Evolutionary conservation across 2,329 filamentous ascomycete genomes (phyloP).

Genomic region (Nigrospora osmanthi): DNA sequence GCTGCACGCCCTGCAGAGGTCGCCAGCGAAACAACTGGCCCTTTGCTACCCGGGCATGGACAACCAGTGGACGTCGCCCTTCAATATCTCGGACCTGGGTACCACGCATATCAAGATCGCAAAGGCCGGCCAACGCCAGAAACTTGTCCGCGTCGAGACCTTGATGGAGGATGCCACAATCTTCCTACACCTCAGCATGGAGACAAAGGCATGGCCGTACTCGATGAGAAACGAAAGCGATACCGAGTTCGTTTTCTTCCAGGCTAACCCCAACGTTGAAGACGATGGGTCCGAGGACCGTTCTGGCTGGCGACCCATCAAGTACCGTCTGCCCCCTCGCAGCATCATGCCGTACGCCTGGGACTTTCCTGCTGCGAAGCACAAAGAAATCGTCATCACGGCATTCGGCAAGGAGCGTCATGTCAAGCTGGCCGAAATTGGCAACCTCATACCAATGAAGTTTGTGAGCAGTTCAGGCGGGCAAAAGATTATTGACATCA

Average conservation of each 20-base stretch:
- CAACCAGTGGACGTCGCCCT: constrained; percentile 95
- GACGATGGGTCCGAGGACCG: constrained; percentile 80
- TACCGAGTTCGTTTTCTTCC: constrained; percentile 92
- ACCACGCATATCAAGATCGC: constrained; percentile 91
- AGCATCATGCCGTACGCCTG: constrained; percentile 99
- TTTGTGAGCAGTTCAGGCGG: constrained; percentile 60
- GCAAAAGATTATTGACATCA: constrained; percentile 90
- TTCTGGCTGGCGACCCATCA: constrained; percentile 85
- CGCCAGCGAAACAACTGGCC: constrained; percentile 78
- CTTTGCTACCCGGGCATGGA: constrained; percentile 90
- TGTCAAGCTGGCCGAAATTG: constrained; percentile 92
- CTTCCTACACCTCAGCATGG: constrained; percentile 82
- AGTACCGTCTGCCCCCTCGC: constrained; percentile 83
- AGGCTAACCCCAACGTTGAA: constrained; percentile 86
- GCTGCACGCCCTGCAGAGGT: constrained; percentile 82
- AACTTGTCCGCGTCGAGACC: constrained; percentile 78
- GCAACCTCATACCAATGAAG: constrained; percentile 91
- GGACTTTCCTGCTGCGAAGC: constrained; percentile 97
- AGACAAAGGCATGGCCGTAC: constrained; percentile 95
- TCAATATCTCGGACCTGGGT: constrained; percentile 93
- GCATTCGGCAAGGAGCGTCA: constrained; percentile 77
- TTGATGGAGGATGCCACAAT: constrained; percentile 90
- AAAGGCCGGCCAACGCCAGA: constrained; percentile 82
- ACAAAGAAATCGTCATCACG: constrained; percentile 82
- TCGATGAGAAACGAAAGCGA: constrained; percentile 99